A percentile compares a stretch with the other conserved stretches of the same genome.
phyloP scores from a whole-genome alignment of 202 grass and related monocot genomes.

The Carex sylvatica region DNA sequence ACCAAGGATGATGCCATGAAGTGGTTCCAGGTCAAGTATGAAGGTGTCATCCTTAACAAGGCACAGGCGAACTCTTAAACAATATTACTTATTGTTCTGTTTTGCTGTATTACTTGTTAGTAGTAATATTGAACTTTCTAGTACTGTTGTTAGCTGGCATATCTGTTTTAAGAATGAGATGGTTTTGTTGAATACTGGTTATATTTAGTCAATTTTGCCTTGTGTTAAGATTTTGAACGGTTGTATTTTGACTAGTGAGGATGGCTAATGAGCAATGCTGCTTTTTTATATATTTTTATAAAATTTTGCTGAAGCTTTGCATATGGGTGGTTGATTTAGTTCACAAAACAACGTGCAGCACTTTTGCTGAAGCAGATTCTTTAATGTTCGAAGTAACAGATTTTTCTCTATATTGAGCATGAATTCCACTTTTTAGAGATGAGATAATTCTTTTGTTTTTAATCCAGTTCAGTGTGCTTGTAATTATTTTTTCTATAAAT shows the following conservation, averaged over 20 bases:
- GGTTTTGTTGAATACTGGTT: constrained; percentile 13
- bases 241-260: not conserved
- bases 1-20: constrained; percentile 90
- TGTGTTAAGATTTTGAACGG: not conserved
- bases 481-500: too few relatives aligned
- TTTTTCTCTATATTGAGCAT: too few relatives aligned
- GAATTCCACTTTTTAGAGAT: too few relatives aligned
- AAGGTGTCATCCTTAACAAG: constrained; percentile 90
- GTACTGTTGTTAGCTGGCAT: constrained; percentile 16
- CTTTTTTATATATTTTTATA: not conserved
- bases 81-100: not conserved
- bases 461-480: too few relatives aligned
- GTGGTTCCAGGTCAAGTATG: constrained; percentile 93
- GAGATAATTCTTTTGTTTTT: too few relatives aligned
- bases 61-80: constrained; percentile 45
- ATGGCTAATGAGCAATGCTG: not conserved
- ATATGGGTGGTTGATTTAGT: not conserved
- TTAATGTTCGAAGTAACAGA: too few relatives aligned
- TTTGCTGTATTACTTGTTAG: not conserved
- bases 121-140: constrained; percentile 18
- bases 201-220: constrained; percentile 25
- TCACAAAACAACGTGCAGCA: not conserved
- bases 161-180: constrained; percentile 13
- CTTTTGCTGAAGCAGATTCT: too few relatives aligned
- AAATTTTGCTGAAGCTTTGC: not conserved